Evolutionary conservation across 2,329 filamentous ascomycete species (phyloP).

Genomic region (Calonectria pauciramosa): DNA sequence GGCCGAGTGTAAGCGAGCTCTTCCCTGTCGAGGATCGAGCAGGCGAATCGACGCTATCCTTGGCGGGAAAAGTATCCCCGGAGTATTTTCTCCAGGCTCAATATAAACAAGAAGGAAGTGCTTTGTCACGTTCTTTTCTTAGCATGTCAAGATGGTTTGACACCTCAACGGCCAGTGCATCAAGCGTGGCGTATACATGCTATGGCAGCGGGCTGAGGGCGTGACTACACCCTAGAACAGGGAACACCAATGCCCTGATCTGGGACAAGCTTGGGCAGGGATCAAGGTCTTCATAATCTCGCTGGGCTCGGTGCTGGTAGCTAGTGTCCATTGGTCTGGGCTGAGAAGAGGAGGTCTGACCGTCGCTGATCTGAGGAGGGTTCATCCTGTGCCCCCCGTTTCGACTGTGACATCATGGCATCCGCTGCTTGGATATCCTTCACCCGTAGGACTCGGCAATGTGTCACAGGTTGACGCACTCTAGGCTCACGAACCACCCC

Average conservation of each 20-base stretch:
- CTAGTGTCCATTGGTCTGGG: background rate
- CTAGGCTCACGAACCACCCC: background rate
- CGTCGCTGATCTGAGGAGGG: background rate
- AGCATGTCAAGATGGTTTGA: background rate
- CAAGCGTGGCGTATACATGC: background rate
- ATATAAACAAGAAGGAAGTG: background rate
- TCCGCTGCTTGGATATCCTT: background rate
- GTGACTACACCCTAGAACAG: background rate
- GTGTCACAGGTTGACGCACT: constrained; percentile 1
- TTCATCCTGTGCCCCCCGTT: background rate
- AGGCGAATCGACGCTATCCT: background rate
- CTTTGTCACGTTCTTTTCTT: background rate
- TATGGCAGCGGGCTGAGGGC: background rate
- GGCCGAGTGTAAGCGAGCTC: background rate
- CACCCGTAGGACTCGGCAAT: background rate
- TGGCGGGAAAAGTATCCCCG: background rate
- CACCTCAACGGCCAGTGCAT: background rate
- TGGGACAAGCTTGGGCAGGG: background rate
- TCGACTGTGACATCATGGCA: constrained; percentile 5
- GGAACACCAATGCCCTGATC: background rate
- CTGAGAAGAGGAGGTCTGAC: constrained; percentile 2
- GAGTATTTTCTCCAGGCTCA: background rate
- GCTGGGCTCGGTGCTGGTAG: background rate
- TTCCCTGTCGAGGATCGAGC: background rate
- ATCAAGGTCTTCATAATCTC: constrained; percentile 2